A percentile compares a stretch with the other conserved stretches of the same genome.
These are phyloP conservation scores for Anthostomella pinea DNA, from an alignment of 2,329 filamentous ascomycete genomes.

Conservation along the genomic window DNA sequence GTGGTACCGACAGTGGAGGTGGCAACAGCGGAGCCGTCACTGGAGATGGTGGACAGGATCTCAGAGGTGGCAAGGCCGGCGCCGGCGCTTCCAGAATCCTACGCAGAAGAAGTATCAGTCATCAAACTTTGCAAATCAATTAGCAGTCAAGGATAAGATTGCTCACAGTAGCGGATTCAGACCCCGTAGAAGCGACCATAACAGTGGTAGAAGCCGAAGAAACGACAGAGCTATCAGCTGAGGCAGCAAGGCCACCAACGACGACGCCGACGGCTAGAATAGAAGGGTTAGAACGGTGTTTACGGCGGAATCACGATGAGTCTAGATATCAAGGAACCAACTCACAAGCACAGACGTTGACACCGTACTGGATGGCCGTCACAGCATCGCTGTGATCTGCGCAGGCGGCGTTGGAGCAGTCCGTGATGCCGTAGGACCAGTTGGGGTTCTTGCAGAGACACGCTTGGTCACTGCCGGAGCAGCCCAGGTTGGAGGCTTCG, in stretches of 20 bases:
- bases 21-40: conserved; percentile 13
- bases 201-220: too few species aligned
- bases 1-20: conserved; percentile 9
- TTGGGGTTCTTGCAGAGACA: conserved; percentile 42
- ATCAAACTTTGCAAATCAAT: too few species aligned
- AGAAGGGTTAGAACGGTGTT: conserved; percentile 3
- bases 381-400: conserved; percentile 13
- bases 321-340: conserved; percentile 2
- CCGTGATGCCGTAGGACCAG: conserved; percentile 40
- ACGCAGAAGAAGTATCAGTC: too few species aligned
- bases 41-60: conserved; percentile 17
- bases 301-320: not conserved
- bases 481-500: conserved; percentile 45
- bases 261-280: conserved; percentile 22
- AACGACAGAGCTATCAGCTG: conserved; percentile 7
- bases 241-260: conserved; percentile 13
- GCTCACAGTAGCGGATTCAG: too few species aligned
- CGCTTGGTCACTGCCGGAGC: conserved; percentile 33
- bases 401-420: conserved; percentile 29
- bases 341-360: conserved; percentile 30
- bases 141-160: too few species aligned
- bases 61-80: conserved; percentile 8
- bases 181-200: conserved; percentile 10
- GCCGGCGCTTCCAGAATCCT: conserved; percentile 7
- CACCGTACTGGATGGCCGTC: conserved; percentile 26